A percentile compares a stretch with the other conserved stretches of the same genome.
These are phyloP conservation scores for Toxoplasma gondii DNA, from an alignment of 169 alveolate genomes.

Conservation along the genomic window DNA sequence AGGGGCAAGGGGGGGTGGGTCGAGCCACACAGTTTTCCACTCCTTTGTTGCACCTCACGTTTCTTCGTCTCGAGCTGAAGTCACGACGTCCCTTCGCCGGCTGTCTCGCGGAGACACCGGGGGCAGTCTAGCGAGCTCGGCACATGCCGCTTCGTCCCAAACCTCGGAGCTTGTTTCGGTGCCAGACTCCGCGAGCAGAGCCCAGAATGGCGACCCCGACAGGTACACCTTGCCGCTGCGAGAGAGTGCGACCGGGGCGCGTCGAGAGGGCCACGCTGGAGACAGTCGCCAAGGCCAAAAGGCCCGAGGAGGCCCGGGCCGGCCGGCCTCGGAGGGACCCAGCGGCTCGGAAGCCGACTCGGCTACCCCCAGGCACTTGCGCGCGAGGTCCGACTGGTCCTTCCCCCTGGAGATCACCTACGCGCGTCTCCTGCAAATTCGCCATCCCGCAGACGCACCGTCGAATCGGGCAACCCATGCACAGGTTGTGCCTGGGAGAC, in stretches of 20 bases:
- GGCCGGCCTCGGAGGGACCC: too few species aligned
- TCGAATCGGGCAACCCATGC: not conserved
- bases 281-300: too few species aligned
- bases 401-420: constrained; percentile 41
- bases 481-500: not conserved
- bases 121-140: too few species aligned
- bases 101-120: not conserved
- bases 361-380: not conserved
- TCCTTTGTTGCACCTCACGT: not conserved
- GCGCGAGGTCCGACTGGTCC: constrained; percentile 31
- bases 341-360: not conserved
- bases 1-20: not conserved
- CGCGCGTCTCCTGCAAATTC: constrained; percentile 43
- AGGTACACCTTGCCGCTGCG: not conserved
- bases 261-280: too few species aligned
- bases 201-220: not conserved
- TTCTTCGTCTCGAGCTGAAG: not conserved
- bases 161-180: not conserved
- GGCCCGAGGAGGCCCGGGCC: too few species aligned
- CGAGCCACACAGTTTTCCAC: too few species aligned
- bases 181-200: not conserved
- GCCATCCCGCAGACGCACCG: constrained; percentile 23
- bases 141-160: too few species aligned
- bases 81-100: not conserved
- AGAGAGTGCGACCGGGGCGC: not conserved